Evolutionary conservation across 192 early-diverging fungal species (phyloP), one percentile per base, ranked within the genome.

Genomic region (Radiomyces spectabilis): DNA sequence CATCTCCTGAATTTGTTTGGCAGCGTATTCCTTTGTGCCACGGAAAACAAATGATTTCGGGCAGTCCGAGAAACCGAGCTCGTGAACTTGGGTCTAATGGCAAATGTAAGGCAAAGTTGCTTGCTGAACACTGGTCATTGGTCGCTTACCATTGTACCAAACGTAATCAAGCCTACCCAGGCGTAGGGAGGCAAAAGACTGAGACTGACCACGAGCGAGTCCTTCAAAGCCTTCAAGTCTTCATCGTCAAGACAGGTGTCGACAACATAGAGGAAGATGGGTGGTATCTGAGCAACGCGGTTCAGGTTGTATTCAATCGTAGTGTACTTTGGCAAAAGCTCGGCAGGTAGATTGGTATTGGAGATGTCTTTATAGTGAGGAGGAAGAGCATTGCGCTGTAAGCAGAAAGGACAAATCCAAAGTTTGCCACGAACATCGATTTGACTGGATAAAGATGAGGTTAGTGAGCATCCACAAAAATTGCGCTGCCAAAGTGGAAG

Each of bases 381-480:
- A 22, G 97, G 95, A 62, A 99, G 89, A 62, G 90, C 89, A 72
- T 97, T 99, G 37, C 97, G 85, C 63, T 92, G 88, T 65, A 96
- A 70, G 62, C 97, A 97, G 71, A 99, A 94, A n/a, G 97, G 92
- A 60, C 96, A 99, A 53, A 95, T 94, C 96, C 96, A 99, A 26
- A 97, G 77, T 70, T 93, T 93, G 9, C 83, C 88, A 31, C 92
- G 91, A 18, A 94, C 84, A 71, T 99, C 96, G 58, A 97, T 91
- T 76, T 97, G 94, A 66, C 91, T 93, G 55, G 3, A 48, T 35
- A 35, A 43, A 43, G 24, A 43, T 21, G 19, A 48, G 7, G 15
- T 27, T 31, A n/a, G 9, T 31, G 9, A 30, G 21, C 4, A 9
- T 25, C 16, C 25, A 35, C 5, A 35, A 8, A 35, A 8, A 35